Percentiles rank a stretch among this genome's conserved stretches.
phyloP scores from a whole-genome alignment of 1,284 basidiomycete genomes.

The Macrocystidia cucumis region DNA sequence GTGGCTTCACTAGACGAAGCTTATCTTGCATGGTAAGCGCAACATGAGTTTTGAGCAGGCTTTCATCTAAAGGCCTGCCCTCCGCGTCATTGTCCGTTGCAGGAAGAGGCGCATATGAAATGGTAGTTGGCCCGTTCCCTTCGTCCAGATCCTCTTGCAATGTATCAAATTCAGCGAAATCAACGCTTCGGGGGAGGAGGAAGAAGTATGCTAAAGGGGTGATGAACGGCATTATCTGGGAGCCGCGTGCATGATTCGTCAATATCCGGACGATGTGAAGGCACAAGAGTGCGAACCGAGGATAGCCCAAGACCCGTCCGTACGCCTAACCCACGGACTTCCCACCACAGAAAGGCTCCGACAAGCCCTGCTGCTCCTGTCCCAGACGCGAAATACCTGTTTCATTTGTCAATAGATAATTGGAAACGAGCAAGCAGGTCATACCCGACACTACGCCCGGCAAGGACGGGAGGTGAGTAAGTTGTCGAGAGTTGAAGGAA shows the following conservation, averaged over 20 bases:
- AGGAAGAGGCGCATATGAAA: slow-evolving; percentile 47
- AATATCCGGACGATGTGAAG: slow-evolving; percentile 3
- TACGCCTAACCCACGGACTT: slow-evolving; percentile 82
- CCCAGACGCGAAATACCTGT: slow-evolving; percentile 80
- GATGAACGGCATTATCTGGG: slow-evolving; percentile 69
- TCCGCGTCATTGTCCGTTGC: slow-evolving; percentile 35
- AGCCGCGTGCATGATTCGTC: slow-evolving; percentile 4
- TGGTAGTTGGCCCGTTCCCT: slow-evolving; percentile 22
- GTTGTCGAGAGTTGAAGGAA: slow-evolving; percentile 92
- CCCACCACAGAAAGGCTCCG: slow-evolving; percentile 94
- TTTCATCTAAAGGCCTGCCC: too few relatives aligned
- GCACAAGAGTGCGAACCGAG: slow-evolving; percentile 37
- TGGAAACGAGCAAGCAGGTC: slow-evolving; percentile 9
- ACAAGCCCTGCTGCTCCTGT: slow-evolving; percentile 93
- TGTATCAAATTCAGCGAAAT: too few relatives aligned
- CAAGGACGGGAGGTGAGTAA: slow-evolving; percentile 62
- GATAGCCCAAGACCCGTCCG: slow-evolving; percentile 77
- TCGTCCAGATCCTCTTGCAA: too few relatives aligned
- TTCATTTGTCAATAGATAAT: background rate
- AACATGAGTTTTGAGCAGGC: too few relatives aligned
- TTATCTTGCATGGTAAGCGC: slow-evolving; percentile 67
- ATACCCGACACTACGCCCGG: slow-evolving; percentile 65
- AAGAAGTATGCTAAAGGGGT: slow-evolving; percentile 71
- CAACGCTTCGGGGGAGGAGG: slow-evolving; percentile 56
- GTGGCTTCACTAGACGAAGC: slow-evolving; percentile 64